These are phyloP conservation scores for Bauhinia variegata DNA, from an alignment of 306 rosid genomes.

Conservation along the genomic window DNA sequence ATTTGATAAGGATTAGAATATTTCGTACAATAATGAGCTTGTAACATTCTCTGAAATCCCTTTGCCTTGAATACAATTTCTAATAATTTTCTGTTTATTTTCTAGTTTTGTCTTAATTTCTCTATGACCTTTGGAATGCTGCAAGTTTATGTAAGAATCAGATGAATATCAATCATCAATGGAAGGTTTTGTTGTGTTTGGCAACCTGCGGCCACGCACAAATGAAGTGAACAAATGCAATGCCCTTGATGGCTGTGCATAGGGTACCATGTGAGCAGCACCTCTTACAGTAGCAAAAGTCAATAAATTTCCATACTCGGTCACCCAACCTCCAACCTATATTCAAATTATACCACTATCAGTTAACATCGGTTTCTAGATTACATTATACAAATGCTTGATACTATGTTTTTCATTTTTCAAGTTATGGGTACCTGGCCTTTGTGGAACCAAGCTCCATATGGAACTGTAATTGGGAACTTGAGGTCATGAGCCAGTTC, in stretches of 20 bases:
- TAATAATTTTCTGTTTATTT: no score
- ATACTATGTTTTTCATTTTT: background rate
- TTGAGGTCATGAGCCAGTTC: constrained; percentile 78
- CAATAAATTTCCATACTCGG: constrained; percentile 76
- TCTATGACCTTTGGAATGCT: constrained; percentile 17
- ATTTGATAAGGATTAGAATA: no score
- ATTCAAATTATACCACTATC: background rate
- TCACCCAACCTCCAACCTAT: constrained; percentile 86
- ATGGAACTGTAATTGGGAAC: constrained; percentile 65
- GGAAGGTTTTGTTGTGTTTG: constrained; percentile 61
- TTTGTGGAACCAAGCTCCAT: constrained; percentile 86
- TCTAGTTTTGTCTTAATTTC: no score
- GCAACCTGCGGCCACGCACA: constrained; percentile 62
- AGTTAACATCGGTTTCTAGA: background rate
- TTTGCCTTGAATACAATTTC: no score
- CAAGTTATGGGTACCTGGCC: constrained; percentile 61
- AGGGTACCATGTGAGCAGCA: constrained; percentile 94
- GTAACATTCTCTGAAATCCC: no score
- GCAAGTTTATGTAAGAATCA: constrained; percentile 32
- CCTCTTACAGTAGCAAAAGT: constrained; percentile 86
- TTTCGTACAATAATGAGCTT: no score
- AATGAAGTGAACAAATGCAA: constrained; percentile 72
- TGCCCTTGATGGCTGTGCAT: constrained; percentile 86
- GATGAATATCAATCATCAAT: constrained; percentile 40
- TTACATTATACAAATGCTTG: background rate